Evolutionary conservation across 1,284 basidiomycete genomes (phyloP).

Genomic region (Flammula alnicola): DNA sequence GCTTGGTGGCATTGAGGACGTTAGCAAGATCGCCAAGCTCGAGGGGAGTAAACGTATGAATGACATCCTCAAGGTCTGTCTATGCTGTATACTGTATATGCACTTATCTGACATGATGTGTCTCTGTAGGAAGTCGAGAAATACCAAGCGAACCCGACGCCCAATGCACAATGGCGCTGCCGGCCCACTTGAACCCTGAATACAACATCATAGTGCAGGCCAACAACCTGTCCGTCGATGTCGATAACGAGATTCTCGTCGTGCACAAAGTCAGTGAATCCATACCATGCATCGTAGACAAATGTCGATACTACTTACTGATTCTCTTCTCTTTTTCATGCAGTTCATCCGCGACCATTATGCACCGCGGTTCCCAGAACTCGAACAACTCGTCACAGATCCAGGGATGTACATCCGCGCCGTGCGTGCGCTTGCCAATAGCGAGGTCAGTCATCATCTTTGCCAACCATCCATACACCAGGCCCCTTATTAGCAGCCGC

Average conservation of each 20-base stretch:
- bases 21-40: slow-evolving; percentile 88
- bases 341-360: slow-evolving; percentile 99
- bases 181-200: slow-evolving; percentile 92
- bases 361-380: slow-evolving; percentile 92
- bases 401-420: slow-evolving; percentile 93
- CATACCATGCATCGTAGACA: slow-evolving; percentile 29
- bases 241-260: slow-evolving; percentile 97
- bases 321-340: slow-evolving; percentile 38
- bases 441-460: slow-evolving; percentile 52
- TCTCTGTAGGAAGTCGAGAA: slow-evolving; percentile 82
- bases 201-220: slow-evolving; percentile 96
- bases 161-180: slow-evolving; percentile 79
- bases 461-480: slow-evolving; percentile 6
- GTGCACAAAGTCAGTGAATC: slow-evolving; percentile 83
- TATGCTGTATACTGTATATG: not conserved
- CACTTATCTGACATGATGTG: slow-evolving; percentile 1
- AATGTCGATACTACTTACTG: slow-evolving; percentile 25
- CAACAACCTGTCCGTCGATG: slow-evolving; percentile 97
- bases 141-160: slow-evolving; percentile 78
- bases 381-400: slow-evolving; percentile 93
- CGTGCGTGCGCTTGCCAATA: slow-evolving; percentile 88
- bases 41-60: slow-evolving; percentile 84
- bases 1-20: slow-evolving; percentile 80
- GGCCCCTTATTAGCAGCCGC: slow-evolving; percentile 9
- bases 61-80: slow-evolving; percentile 79